Base-by-base conservation (phyloP, 176 grass and related monocot genomes). In the Lolium multiflorum region DNA sequence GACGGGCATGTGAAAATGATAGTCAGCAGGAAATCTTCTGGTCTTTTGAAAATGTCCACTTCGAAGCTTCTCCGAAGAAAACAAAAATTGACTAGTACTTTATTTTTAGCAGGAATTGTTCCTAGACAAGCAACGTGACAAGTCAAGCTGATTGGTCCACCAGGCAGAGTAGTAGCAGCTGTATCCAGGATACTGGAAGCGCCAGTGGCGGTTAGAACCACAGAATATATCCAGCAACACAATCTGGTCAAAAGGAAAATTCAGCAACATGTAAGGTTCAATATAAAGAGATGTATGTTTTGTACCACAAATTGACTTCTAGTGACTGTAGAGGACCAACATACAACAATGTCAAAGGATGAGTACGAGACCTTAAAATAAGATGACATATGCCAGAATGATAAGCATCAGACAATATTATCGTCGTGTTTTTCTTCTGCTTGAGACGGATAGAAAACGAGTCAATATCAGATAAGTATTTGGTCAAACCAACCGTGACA, bases 11-110 rank as follows among this genome's bases (percentile, higher is more conserved):
- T 6, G 83, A 86, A 62, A 86, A 49, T 11, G 83, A 71, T 9
- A 72, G 83, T 86, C 83, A 90, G 20, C 71, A 63, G 56, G 72
- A 77, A 86, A 68, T 49, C 18, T 78, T 82, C 72, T 5, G 11
- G 78, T 77, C 88, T 66, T 66, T 3, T 16, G 63, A 66, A 66
- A 66, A 69, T 41, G 0, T 38, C 31, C 65, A 68, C 15, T 15
- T 68, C 22, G 4, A 3, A 13, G 60, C 60, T 12, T 26, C 13
- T 63, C 41, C 0, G 9, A 63, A 1, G 11, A 8, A 62, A 62
- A 60, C 11, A 2, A 21, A 60, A 9, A 9, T 21, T 60, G 57
- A 58, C 56, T 9, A n/a, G 56, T 58, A n/a, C 7, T 11, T 47
- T 47, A 1, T 7, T 47, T 47, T 47, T 44, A 44, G 41, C 41